Conservation (phyloP, 2,329 filamentous ascomycete genomes). For the Calonectria multiphialidica region DNA sequence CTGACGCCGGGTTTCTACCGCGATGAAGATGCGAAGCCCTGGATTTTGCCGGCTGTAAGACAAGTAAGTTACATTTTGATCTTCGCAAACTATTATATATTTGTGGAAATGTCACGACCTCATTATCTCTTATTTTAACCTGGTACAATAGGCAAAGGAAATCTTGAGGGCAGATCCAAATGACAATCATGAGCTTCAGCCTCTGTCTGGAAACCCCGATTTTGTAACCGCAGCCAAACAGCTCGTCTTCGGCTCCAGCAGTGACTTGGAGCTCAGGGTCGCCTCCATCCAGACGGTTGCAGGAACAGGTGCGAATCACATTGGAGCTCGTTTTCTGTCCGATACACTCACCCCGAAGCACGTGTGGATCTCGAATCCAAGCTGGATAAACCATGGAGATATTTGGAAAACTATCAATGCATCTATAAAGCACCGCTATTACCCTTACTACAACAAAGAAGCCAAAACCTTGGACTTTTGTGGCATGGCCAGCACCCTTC, state of each 20-base stretch:
- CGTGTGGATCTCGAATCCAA: conserved; percentile 45
- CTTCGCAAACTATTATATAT: not conserved
- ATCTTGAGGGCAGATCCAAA: conserved; percentile 78
- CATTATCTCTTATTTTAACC: not conserved
- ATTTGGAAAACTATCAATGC: conserved; percentile 45
- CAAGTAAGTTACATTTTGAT: conserved; percentile 68
- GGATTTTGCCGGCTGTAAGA: conserved; percentile 90
- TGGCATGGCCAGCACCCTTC: conserved; percentile 42
- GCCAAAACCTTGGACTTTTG: conserved; percentile 45
- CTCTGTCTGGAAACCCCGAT: conserved; percentile 47
- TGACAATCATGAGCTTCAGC: conserved; percentile 93
- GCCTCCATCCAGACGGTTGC: conserved; percentile 51
- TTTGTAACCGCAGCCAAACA: conserved; percentile 36
- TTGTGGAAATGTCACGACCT: not conserved
- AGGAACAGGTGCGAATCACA: conserved; percentile 51
- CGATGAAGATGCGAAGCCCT: conserved; percentile 90
- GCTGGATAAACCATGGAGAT: conserved; percentile 62
- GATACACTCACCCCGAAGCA: conserved; percentile 33
- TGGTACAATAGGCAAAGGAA: conserved; percentile 77
- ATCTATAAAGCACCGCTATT: conserved; percentile 35
- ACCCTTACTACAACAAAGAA: conserved; percentile 47
- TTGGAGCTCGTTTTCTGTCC: conserved; percentile 44
- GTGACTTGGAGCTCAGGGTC: not conserved
- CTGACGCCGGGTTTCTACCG: conserved; percentile 79
- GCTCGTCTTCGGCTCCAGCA: not conserved